Conservation (phyloP, 2,329 filamentous ascomycete species). For the Neofusicoccum parvum region DNA sequence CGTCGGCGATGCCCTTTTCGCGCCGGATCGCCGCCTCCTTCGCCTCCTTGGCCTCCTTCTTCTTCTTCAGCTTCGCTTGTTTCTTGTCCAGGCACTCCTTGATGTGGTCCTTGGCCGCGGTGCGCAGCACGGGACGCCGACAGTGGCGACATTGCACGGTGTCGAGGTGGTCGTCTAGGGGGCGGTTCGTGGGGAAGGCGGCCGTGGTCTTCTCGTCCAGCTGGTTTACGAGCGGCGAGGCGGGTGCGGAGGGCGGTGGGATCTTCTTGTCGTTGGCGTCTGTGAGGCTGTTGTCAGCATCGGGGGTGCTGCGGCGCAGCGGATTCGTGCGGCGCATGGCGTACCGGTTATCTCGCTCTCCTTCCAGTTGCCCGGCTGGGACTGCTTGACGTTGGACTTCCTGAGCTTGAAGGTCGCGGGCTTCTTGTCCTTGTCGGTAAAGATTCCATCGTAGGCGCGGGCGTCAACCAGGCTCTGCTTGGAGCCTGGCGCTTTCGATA, state of each 20-base stretch:
- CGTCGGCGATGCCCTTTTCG: slow-evolving; percentile 48
- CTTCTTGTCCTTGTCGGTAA: slow-evolving; percentile 46
- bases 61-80: slow-evolving; percentile 63
- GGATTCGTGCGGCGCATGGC: slow-evolving; percentile 24
- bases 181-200: slow-evolving; percentile 79
- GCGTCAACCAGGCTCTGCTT: slow-evolving; percentile 33
- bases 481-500: slow-evolving; percentile 23
- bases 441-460: slow-evolving; percentile 33
- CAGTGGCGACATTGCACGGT: slow-evolving; percentile 87
- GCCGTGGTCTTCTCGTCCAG: slow-evolving; percentile 76
- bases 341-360: slow-evolving; percentile 66
- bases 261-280: slow-evolving; percentile 20
- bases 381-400: slow-evolving; percentile 63
- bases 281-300: background rate
- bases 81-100: slow-evolving; percentile 82
- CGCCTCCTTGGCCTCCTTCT: slow-evolving; percentile 64
- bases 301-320: background rate
- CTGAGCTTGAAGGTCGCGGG: slow-evolving; percentile 53
- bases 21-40: slow-evolving; percentile 53
- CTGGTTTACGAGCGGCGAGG: slow-evolving; percentile 51
- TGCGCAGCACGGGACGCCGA: slow-evolving; percentile 81
- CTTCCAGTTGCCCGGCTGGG: slow-evolving; percentile 71
- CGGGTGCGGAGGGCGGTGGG: slow-evolving; percentile 16
- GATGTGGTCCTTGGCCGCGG: slow-evolving; percentile 76
- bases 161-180: slow-evolving; percentile 77